Evolutionary conservation across 176 grass and related monocot species (phyloP).

Genomic region (Typha latifolia): DNA sequence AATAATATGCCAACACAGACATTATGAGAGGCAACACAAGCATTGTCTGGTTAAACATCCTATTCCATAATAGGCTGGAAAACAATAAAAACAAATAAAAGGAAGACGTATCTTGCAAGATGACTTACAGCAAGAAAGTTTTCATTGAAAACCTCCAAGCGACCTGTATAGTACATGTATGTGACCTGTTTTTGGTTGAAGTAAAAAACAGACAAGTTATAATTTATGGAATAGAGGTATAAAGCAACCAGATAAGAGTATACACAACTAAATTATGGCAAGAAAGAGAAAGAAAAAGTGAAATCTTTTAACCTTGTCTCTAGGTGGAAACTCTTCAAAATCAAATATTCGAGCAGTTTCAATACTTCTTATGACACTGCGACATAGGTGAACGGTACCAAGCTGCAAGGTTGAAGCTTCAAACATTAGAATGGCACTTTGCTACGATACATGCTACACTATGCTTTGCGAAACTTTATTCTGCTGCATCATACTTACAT

Average conservation of each 20-base stretch:
- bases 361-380: constrained; percentile 91
- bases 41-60: background rate
- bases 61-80: background rate
- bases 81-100: background rate
- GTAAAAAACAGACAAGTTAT: constrained; percentile 1
- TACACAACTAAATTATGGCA: background rate
- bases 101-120: background rate
- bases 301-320: constrained; percentile 53
- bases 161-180: constrained; percentile 95
- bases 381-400: constrained; percentile 92
- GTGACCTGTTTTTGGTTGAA: constrained; percentile 52
- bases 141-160: constrained; percentile 90
- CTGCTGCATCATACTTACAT: no score
- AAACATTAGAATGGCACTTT: constrained; percentile 10
- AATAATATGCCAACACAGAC: background rate
- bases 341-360: constrained; percentile 95
- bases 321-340: constrained; percentile 91
- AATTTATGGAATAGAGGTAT: background rate
- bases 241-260: background rate
- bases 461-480: no score
- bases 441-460: no score
- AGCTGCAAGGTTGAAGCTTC: constrained; percentile 58
- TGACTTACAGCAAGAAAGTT: constrained; percentile 81
- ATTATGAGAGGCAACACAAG: background rate
- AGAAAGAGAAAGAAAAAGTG: background rate